Evolutionary conservation across 148 eudicot species (phyloP), one percentile per base, ranked within the genome.

Genomic region (Beta vulgaris): DNA sequence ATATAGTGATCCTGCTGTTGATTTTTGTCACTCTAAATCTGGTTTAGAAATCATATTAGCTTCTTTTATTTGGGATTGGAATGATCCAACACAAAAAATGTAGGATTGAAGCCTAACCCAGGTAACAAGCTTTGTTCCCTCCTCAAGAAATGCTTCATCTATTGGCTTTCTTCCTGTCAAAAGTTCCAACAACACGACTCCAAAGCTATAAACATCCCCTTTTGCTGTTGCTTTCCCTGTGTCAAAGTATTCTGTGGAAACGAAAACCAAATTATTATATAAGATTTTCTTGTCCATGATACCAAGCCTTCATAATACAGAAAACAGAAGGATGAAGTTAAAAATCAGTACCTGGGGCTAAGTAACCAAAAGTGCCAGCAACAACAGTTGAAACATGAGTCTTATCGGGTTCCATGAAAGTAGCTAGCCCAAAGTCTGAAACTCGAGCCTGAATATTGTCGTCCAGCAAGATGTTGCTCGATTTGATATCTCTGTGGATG

Each of bases 121-220:
- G 23, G 91, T 88, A 37, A 94, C 98, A 43, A 94, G 90, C 82
- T 87, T 88, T 68, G 98, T 90, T 73, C 97, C 98, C 71, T 91
- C 98, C 81, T 91, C 96, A 34, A 91, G 73, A 70, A 94, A 94
- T 29, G 86, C 77, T 79, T 87, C 96, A 81, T 91, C 96, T 60
- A 91, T 87, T 31, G 98, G 98, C 73, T 84, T 90, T 79, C 80
- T 94, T 69, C 98, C 98, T 15, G 97, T 94, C 83, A 94, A 76
- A 72, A 94, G 88, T 82, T 94, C 98, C 49, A 94, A 80, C 65
- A 94, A 74, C 73, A 94, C 96, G 18, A 94, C 96, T 28, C 98
- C 98, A 34, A 84, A 94, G 86, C 98, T 94, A 63, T 94, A 94
- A 48, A 94, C 98, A 83, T 94, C 98, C 12, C 97, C 97, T 78